Evolutionary conservation across 139 green algal species (phyloP).

Genomic region (Chlorella sorokiniana): DNA sequence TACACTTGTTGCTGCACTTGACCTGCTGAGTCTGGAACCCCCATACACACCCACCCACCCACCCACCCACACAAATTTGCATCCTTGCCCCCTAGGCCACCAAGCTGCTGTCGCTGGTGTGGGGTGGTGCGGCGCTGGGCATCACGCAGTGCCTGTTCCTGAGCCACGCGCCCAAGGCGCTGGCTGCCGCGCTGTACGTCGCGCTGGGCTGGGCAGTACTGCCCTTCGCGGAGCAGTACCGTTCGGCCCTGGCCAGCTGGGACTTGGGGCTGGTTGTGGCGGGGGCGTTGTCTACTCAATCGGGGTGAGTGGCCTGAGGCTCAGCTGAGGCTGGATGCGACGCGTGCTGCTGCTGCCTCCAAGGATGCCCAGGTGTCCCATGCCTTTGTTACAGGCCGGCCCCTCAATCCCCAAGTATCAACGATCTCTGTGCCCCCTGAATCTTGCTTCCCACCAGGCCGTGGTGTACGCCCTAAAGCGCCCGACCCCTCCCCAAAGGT

Average conservation of each 20-base stretch:
- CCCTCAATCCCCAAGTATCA: too few species aligned
- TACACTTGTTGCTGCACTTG: too few species aligned
- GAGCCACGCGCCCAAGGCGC: conserved; percentile 24
- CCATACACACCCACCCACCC: neutral
- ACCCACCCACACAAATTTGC: neutral
- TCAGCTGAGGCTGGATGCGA: neutral
- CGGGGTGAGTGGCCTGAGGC: conserved; percentile 1
- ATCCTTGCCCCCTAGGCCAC: neutral
- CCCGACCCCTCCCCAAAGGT: conserved; percentile 41
- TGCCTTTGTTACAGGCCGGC: too few species aligned
- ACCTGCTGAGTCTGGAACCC: neutral
- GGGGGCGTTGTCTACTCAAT: conserved; percentile 19
- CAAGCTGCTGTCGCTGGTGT: conserved; percentile 40
- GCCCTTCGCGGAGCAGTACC: conserved; percentile 19
- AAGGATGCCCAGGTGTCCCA: neutral
- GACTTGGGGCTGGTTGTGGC: conserved; percentile 14
- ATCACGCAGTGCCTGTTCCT: conserved; percentile 47
- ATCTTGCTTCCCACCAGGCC: neutral
- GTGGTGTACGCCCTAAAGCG: conserved; percentile 37
- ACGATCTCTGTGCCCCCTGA: neutral
- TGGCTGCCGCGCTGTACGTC: conserved; percentile 41
- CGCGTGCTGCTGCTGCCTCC: neutral
- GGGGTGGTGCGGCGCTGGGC: conserved; percentile 31
- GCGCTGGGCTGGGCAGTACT: conserved; percentile 40
- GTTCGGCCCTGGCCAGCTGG: neutral